A percentile compares a stretch with the other conserved stretches of the same genome.
Evolutionary conservation across 345 rosid genomes (phyloP).

Genomic region (Salix purpurea): DNA sequence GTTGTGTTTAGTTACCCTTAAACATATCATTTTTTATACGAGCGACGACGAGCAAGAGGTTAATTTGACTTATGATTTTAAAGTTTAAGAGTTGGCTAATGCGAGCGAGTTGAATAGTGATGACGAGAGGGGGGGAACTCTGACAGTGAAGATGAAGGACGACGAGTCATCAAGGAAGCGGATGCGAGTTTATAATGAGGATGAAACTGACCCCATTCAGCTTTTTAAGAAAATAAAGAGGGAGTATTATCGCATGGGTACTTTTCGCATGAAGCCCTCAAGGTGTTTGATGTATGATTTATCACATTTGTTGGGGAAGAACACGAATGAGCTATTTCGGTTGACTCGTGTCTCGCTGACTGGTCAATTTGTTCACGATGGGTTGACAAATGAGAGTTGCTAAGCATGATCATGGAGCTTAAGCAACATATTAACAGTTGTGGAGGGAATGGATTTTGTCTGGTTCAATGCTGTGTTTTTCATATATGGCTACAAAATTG

Average conservation of each 20-base stretch:
- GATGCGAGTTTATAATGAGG: conserved; percentile 42
- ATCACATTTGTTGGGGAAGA: conserved; percentile 71
- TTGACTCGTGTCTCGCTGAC: conserved; percentile 85
- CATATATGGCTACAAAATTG: conserved; percentile 72
- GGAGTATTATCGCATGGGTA: conserved; percentile 72
- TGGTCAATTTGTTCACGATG: conserved; percentile 90
- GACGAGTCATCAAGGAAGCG: conserved; percentile 51
- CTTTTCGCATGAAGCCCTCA: conserved; percentile 92
- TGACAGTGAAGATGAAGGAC: conserved; percentile 22
- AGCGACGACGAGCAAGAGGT: conserved; percentile 77
- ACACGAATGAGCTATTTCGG: conserved; percentile 89
- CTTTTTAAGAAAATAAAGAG: conserved; percentile 60
- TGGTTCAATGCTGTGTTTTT: conserved; percentile 91
- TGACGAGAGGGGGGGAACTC: conserved; percentile 26
- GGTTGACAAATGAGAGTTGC: conserved; percentile 88
- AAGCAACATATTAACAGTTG: conserved; percentile 86
- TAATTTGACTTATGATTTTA: conserved; percentile 74
- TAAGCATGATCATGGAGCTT: conserved; percentile 95
- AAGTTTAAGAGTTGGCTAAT: conserved; percentile 66
- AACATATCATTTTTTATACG: conserved; percentile 32
- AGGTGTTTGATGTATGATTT: conserved; percentile 80
- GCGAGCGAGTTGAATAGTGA: conserved; percentile 43
- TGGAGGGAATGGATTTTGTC: conserved; percentile 89
- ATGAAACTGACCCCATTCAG: conserved; percentile 37
- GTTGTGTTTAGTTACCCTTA: no score